Evolutionary conservation across 495 filamentous ascomycete species (phyloP).

Genomic region (Penicillium antarcticum): DNA sequence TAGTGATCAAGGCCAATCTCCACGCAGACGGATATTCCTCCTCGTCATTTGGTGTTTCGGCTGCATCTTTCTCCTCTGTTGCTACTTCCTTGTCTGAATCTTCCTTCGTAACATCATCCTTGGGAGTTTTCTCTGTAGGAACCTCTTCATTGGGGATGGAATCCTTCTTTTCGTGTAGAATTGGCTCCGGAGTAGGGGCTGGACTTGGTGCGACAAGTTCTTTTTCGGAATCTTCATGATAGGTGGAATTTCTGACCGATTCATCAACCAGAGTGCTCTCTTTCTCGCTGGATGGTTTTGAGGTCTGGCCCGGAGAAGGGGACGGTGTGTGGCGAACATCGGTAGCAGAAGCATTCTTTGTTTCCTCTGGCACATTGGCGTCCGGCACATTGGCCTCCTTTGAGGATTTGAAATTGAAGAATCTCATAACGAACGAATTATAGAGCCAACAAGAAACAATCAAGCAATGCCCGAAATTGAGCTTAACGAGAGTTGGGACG

Average conservation of each 20-base stretch:
- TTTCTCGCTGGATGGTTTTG: constrained; percentile 24
- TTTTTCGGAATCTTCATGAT: constrained; percentile 7
- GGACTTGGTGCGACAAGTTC: neutral
- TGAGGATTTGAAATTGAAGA: constrained; percentile 6
- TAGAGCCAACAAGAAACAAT: neutral
- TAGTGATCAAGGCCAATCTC: constrained; percentile 54
- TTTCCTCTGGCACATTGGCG: neutral
- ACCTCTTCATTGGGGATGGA: neutral
- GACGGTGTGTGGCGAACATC: constrained; percentile 3
- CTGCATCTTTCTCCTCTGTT: constrained; percentile 7
- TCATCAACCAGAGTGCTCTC: constrained; percentile 23
- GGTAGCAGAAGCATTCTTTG: neutral
- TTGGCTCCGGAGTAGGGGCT: neutral
- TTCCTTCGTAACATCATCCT: constrained; percentile 3
- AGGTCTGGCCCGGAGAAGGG: neutral
- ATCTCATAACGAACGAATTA: constrained; percentile 1
- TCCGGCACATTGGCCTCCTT: constrained; percentile 5
- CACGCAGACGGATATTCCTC: constrained; percentile 48
- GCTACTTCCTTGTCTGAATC: constrained; percentile 11
- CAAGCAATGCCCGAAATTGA: neutral
- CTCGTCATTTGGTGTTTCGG: constrained; percentile 28
- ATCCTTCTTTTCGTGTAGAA: neutral
- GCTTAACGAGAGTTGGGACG: neutral
- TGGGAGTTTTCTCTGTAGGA: neutral
- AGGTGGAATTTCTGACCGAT: neutral